Percentiles rank a stretch among this genome's conserved stretches.
Conservation (phyloP, 164 flowering plant species). For the grape (Vitis vinifera) region DNA sequence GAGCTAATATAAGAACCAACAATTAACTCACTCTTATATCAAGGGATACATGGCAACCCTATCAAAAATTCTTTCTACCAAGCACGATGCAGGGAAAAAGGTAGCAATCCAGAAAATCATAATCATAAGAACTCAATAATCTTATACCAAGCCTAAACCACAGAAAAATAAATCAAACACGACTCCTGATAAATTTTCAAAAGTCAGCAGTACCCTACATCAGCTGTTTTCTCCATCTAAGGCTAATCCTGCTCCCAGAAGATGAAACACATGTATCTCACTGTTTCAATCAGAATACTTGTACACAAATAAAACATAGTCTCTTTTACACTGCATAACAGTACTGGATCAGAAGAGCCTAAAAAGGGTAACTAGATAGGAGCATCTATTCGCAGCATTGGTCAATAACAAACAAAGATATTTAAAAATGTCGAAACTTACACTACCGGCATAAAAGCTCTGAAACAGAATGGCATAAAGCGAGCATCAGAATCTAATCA, state of each 20-base stretch:
- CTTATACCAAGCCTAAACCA: neutral
- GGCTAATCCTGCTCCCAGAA: too few relatives aligned
- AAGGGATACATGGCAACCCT: too few relatives aligned
- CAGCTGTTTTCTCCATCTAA: neutral
- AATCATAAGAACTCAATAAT: neutral
- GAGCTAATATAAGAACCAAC: too few relatives aligned
- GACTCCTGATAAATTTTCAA: constrained; percentile 1
- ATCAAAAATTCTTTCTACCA: too few relatives aligned
- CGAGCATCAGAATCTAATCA: constrained; percentile 55
- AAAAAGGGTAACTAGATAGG: neutral
- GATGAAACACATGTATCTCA: too few relatives aligned
- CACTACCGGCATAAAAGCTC: constrained; percentile 23
- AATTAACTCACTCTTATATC: too few relatives aligned
- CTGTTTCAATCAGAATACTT: too few relatives aligned
- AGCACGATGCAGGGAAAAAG: too few relatives aligned
- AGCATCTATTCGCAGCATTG: neutral
- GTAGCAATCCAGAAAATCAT: neutral
- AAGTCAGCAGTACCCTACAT: neutral
- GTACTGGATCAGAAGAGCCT: neutral
- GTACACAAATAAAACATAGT: too few relatives aligned
- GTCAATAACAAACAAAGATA: constrained; percentile 17
- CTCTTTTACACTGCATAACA: too few relatives aligned
- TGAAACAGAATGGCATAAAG: constrained; percentile 22
- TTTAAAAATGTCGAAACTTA: constrained; percentile 8
- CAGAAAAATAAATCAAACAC: neutral